These are phyloP conservation scores for Linum usitatissimum DNA, from an alignment of 345 rosid species.

Conservation along the genomic window DNA sequence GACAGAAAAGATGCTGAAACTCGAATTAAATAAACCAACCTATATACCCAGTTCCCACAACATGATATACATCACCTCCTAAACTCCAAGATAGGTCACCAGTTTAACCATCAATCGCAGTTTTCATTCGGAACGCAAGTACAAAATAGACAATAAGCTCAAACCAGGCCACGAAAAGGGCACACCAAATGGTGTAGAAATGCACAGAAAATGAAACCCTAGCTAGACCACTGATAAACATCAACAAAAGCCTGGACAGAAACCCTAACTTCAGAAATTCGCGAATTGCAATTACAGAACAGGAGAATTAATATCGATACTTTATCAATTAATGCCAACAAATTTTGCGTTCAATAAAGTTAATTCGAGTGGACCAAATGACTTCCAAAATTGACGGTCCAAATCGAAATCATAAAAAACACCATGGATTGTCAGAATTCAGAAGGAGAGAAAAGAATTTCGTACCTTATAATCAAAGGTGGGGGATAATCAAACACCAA, in stretches of 20 bases:
- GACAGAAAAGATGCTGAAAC: too few species aligned
- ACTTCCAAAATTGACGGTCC: not conserved
- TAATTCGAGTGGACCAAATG: not conserved
- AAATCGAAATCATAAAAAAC: not conserved
- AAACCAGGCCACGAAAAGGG: not conserved
- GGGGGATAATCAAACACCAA: not conserved
- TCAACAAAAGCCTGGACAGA: constrained; percentile 2
- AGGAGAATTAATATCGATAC: not conserved
- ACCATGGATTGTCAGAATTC: not conserved
- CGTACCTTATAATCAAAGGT: not conserved
- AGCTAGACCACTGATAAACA: constrained; percentile 18
- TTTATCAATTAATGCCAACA: constrained; percentile 6
- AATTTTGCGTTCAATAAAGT: not conserved
- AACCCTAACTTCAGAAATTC: not conserved
- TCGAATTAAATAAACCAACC: not conserved
- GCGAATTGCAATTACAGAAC: not conserved
- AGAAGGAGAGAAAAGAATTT: not conserved
- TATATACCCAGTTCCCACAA: not conserved
- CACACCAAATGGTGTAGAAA: not conserved
- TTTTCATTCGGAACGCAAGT: not conserved
- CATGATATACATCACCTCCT: not conserved
- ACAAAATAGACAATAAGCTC: not conserved
- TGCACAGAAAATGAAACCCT: constrained; percentile 12
- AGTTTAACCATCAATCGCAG: not conserved
- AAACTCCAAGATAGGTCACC: not conserved